Base-by-base conservation (phyloP, 257 asterid species). In the Ilex aquifolium region DNA sequence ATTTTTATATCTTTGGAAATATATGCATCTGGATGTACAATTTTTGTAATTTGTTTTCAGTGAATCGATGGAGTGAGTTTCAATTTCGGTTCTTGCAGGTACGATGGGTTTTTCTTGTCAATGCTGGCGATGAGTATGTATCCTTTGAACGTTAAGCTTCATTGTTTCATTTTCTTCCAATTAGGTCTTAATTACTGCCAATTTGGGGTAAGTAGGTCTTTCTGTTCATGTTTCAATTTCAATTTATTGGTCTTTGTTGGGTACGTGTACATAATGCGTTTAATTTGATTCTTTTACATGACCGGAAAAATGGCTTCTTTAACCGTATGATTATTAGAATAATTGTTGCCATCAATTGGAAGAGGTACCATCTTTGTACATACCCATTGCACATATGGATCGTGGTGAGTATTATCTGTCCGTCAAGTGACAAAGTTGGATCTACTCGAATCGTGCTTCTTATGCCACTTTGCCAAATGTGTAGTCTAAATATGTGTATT, bases 101-200 rank as follows among this genome's bases (percentile, higher is more conserved):
- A 89, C 60, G 97, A 92, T 89, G 99, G 99, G 66, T 92, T 92
- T 79, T 92, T 92, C 92, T 72, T 92, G 80, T 87, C 96, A 65
- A 92, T 92, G 99, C 84, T 92, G 27, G 97, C 96, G 15, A 92
- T 93, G n/a, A 92, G 97, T 59, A 72, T 82, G 99, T 89, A 92
- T 92, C 98, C 98, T 91, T 76, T 64, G 58, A 31, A 44, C 14
- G 4, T 21, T 53, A 57, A 56, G 31, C 51, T 36, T 75, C 66
- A 58, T 44, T 65, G 68, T 54, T 74, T 71, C 56, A 11, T 56
- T 76, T 67, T 40, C 52, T 15, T 48, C 48, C 39, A 42, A 53
- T 64, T 36, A 4, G 5, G 42, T 7, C 42, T 36, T 36, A 36
- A 36, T 36, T 36, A 4, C 42, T 36, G 7, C 42, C 42, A 36